Conservation (phyloP, 1,284 basidiomycete genomes). For the Chondrostereum purpureum region DNA sequence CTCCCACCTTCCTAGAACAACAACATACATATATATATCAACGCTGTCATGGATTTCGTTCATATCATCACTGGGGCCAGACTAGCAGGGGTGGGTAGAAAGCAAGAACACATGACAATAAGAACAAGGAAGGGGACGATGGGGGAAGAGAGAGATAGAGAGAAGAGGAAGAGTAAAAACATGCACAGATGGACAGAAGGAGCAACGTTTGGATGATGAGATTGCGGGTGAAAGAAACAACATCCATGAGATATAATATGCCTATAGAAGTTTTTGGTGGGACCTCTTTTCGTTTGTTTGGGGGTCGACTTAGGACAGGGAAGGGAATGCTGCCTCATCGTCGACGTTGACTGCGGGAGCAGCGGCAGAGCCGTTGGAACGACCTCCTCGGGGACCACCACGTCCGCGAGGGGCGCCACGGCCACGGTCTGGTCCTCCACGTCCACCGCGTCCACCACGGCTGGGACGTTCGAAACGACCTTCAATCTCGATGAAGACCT, state of each 20-base stretch:
- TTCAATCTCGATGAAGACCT: slow-evolving; percentile 72
- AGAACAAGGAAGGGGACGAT: slow-evolving; percentile 18
- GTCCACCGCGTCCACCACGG: slow-evolving; percentile 51
- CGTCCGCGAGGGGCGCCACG: slow-evolving; percentile 40
- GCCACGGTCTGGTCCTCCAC: slow-evolving; percentile 39
- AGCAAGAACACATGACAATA: slow-evolving; percentile 15
- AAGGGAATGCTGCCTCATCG: slow-evolving; percentile 81
- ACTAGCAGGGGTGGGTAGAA: slow-evolving; percentile 12
- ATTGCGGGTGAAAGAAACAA: not conserved
- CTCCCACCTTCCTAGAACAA: not conserved
- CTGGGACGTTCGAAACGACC: slow-evolving; percentile 69
- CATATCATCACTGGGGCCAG: slow-evolving; percentile 19
- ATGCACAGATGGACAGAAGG: not conserved
- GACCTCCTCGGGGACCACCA: slow-evolving; percentile 34
- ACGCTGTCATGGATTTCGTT: slow-evolving; percentile 21
- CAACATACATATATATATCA: slow-evolving; percentile 5
- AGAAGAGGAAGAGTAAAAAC: slow-evolving; percentile 11
- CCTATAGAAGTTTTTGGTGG: slow-evolving; percentile 3
- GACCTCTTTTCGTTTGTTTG: not conserved
- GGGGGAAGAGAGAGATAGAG: slow-evolving; percentile 15
- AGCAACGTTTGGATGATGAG: slow-evolving; percentile 6
- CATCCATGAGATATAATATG: slow-evolving; percentile 4
- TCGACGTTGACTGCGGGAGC: slow-evolving; percentile 52
- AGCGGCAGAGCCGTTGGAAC: slow-evolving; percentile 18
- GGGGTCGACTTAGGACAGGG: slow-evolving; percentile 65